phyloP scores from a whole-genome alignment of 1,284 basidiomycete genomes.

The Microbotryum intermedium region DNA sequence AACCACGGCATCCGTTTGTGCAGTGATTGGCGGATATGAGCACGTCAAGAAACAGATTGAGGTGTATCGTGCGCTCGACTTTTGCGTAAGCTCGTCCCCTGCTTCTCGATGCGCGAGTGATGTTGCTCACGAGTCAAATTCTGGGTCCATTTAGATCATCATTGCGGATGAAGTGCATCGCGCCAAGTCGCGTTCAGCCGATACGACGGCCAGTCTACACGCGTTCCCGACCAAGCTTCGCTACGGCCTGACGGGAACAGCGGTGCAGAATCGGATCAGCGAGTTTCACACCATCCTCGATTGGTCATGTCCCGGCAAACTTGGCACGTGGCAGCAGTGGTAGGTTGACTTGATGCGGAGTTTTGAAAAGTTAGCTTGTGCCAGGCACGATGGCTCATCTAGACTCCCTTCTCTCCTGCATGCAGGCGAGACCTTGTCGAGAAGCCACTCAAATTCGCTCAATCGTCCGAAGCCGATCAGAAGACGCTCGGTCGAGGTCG shows the following conservation, averaged over 20 bases:
- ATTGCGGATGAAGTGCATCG: conserved; percentile 76
- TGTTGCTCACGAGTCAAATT: conserved; percentile 29
- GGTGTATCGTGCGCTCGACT: conserved; percentile 50
- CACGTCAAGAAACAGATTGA: conserved; percentile 59
- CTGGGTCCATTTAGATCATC: conserved; percentile 50
- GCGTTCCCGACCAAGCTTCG: conserved; percentile 54
- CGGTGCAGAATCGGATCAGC: conserved; percentile 74
- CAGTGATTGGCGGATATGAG: conserved; percentile 65
- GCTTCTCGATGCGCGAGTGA: background rate
- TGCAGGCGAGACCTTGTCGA: conserved; percentile 15
- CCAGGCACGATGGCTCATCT: conserved; percentile 42
- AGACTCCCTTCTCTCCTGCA: conserved; percentile 20
- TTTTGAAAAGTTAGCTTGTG: conserved; percentile 55
- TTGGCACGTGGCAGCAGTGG: conserved; percentile 63
- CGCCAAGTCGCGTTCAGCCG: conserved; percentile 59
- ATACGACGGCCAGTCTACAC: conserved; percentile 56
- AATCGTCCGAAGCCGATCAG: conserved; percentile 51
- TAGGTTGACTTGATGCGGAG: conserved; percentile 50
- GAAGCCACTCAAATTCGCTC: conserved; percentile 54
- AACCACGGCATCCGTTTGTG: conserved; percentile 7
- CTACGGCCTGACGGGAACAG: conserved; percentile 69
- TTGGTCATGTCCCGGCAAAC: conserved; percentile 63
- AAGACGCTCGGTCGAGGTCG: conserved; percentile 53
- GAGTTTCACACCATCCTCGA: conserved; percentile 76
- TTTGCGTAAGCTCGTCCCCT: conserved; percentile 24